Evolutionary conservation across 306 rosid species (phyloP).

Genomic region (Cucurbita pepo): DNA sequence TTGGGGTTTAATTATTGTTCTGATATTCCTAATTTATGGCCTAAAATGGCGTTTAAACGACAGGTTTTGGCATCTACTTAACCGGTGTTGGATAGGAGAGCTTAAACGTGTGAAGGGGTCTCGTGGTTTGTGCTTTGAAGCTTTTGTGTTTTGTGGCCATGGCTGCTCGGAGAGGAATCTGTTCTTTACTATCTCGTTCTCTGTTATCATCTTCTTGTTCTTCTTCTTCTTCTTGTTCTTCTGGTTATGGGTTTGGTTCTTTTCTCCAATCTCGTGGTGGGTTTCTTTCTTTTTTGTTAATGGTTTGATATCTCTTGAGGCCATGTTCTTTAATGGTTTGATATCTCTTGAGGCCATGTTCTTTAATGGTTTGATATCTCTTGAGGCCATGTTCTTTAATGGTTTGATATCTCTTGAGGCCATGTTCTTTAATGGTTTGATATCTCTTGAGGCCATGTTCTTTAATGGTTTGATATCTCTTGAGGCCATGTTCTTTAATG

Average conservation of each 20-base stretch:
- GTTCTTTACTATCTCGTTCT: conserved; percentile 40
- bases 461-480: too few relatives aligned
- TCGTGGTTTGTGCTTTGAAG: not conserved
- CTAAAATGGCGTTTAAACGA: not conserved
- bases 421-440: too few relatives aligned
- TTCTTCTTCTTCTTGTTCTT: conserved; percentile 21
- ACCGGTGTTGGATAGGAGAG: not conserved
- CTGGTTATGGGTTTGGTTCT: conserved; percentile 23
- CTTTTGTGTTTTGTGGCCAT: conserved; percentile 16
- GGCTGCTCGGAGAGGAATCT: conserved; percentile 56
- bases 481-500: too few relatives aligned
- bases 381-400: too few relatives aligned
- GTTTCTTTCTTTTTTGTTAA: not conserved
- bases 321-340: too few relatives aligned
- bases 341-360: too few relatives aligned
- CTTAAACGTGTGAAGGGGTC: not conserved
- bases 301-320: not conserved
- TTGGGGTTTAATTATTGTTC: not conserved
- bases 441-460: too few relatives aligned
- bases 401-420: too few relatives aligned
- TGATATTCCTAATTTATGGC: not conserved
- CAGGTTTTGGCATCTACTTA: not conserved
- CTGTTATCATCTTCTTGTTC: conserved; percentile 29
- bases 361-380: too few relatives aligned
- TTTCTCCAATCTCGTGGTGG: conserved; percentile 45